phyloP scores from a whole-genome alignment of 2,329 filamentous ascomycete species.

The Emmonsia crescens region DNA sequence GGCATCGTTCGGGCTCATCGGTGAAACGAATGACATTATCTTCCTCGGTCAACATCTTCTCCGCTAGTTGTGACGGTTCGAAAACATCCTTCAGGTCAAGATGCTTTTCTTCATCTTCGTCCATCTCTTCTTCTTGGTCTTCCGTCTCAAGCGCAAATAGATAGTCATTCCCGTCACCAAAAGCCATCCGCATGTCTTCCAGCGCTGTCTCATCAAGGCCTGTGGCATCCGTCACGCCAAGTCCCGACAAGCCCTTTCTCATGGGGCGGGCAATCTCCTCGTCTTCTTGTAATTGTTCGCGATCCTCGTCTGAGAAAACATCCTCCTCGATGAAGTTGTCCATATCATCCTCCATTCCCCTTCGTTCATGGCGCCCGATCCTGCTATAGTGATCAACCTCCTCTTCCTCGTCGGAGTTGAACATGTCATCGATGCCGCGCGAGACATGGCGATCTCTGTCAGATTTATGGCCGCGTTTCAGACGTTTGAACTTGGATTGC shows the following conservation, averaged over 20 bases:
- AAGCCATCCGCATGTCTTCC: slow-evolving; percentile 93
- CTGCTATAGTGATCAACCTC: slow-evolving; percentile 43
- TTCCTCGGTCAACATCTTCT: slow-evolving; percentile 90
- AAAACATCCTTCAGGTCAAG: slow-evolving; percentile 97
- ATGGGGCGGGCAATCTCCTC: slow-evolving; percentile 76
- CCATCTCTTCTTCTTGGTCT: slow-evolving; percentile 68
- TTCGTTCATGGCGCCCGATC: slow-evolving; percentile 37
- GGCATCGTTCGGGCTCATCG: slow-evolving; percentile 89
- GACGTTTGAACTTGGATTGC: slow-evolving; percentile 85
- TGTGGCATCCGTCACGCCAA: slow-evolving; percentile 63
- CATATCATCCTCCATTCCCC: slow-evolving; percentile 64
- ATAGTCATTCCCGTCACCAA: slow-evolving; percentile 92
- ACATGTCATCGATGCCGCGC: slow-evolving; percentile 80
- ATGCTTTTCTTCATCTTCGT: slow-evolving; percentile 66
- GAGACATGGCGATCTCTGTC: slow-evolving; percentile 51
- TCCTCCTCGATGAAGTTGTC: slow-evolving; percentile 97
- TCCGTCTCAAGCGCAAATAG: slow-evolving; percentile 87
- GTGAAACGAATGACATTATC: slow-evolving; percentile 82
- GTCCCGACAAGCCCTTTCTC: slow-evolving; percentile 55
- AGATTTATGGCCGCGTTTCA: slow-evolving; percentile 79
- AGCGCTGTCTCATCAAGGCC: slow-evolving; percentile 85
- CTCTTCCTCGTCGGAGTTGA: slow-evolving; percentile 82
- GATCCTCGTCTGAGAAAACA: slow-evolving; percentile 75
- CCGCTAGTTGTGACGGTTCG: slow-evolving; percentile 85
- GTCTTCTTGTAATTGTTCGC: slow-evolving; percentile 67